A percentile compares a stretch with the other conserved stretches of the same genome.
phyloP scores from a whole-genome alignment of 192 early-diverging fungal genomes.

The Chytriomyces sp. region DNA sequence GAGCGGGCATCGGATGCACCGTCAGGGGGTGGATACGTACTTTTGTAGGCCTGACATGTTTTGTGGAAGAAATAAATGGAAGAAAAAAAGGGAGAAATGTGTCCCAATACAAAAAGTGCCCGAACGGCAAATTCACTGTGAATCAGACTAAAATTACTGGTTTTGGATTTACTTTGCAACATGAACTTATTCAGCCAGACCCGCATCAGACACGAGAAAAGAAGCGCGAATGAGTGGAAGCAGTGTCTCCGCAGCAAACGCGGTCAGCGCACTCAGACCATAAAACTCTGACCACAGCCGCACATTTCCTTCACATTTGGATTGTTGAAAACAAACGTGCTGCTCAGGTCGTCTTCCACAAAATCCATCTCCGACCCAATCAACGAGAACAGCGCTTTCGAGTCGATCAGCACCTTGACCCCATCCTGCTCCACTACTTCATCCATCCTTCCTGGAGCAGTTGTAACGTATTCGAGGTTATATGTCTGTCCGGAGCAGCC shows the following conservation, averaged over 20 bases:
- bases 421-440: constrained; percentile 97
- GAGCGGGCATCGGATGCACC: neutral
- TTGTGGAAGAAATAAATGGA: neutral
- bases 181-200: too few relatives aligned
- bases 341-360: constrained; percentile 86
- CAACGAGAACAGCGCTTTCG: constrained; percentile 90
- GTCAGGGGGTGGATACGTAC: constrained; percentile 6
- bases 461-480: constrained; percentile 76
- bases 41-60: constrained; percentile 33
- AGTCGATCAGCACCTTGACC: constrained; percentile 93
- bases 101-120: neutral
- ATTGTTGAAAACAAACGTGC: constrained; percentile 96
- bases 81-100: constrained; percentile 1
- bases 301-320: constrained; percentile 96
- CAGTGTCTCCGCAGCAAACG: too few relatives aligned
- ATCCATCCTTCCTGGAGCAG: constrained; percentile 80
- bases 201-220: too few relatives aligned
- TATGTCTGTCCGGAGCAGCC: constrained; percentile 96
- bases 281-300: constrained; percentile 93
- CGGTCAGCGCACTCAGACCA: constrained; percentile 60
- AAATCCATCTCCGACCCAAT: constrained; percentile 99
- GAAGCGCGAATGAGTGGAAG: too few relatives aligned
- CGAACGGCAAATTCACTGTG: neutral
- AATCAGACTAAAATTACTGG: neutral
- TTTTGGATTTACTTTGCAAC: too few relatives aligned